These are phyloP conservation scores for Taiozyma sp. DNA, from an alignment of 1,139 yeast genomes.

Conservation along the genomic window DNA sequence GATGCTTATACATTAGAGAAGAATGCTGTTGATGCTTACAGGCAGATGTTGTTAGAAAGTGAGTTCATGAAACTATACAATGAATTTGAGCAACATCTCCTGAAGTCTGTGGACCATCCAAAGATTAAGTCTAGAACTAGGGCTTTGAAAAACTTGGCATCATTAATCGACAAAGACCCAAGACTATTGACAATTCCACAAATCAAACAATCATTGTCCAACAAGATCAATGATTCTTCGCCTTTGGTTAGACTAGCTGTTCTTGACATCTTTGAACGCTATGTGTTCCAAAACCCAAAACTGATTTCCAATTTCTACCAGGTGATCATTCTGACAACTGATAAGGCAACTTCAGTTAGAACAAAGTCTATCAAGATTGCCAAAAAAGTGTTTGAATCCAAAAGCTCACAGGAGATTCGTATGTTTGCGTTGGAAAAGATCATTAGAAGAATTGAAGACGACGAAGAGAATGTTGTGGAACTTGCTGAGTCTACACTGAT, in stretches of 20 bases:
- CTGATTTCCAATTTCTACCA: constrained; percentile 44
- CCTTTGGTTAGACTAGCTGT: constrained; percentile 76
- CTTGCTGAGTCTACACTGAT: constrained; percentile 38
- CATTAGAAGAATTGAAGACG: constrained; percentile 59
- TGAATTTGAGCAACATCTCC: constrained; percentile 44
- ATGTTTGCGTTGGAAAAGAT: constrained; percentile 45
- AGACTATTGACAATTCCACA: constrained; percentile 42
- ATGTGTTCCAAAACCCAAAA: constrained; percentile 40
- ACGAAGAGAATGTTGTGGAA: constrained; percentile 54
- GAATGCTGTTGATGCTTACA: neutral
- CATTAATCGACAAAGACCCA: constrained; percentile 48
- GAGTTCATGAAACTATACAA: constrained; percentile 38
- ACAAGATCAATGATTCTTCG: constrained; percentile 52
- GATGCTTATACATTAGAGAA: neutral
- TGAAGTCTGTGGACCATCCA: constrained; percentile 43
- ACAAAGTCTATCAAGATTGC: constrained; percentile 55
- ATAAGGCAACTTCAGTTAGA: constrained; percentile 62
- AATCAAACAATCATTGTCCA: constrained; percentile 49
- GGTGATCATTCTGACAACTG: constrained; percentile 33
- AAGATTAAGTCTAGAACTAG: constrained; percentile 61
- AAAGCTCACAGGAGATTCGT: constrained; percentile 31
- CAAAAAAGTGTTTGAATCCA: constrained; percentile 41
- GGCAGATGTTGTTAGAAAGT: constrained; percentile 6
- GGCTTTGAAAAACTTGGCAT: constrained; percentile 56
- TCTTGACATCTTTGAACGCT: constrained; percentile 58